Evolutionary conservation across 2,329 filamentous ascomycete genomes (phyloP).

Genomic region (Pseudonectria buxi): DNA sequence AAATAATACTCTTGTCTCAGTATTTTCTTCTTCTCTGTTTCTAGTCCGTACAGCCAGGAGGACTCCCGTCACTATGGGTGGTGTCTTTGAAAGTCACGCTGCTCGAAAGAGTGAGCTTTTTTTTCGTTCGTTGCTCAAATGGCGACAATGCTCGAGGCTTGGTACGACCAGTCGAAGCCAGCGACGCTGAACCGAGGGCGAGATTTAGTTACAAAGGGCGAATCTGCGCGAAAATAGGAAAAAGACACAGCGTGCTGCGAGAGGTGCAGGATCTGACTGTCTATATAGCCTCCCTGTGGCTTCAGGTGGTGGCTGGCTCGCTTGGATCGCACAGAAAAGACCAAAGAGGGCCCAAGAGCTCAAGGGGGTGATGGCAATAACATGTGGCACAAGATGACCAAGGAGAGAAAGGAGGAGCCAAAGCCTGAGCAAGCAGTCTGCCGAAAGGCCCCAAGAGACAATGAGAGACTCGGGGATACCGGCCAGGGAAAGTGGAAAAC

Average conservation of each 20-base stretch:
- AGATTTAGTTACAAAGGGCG: constrained; percentile 15
- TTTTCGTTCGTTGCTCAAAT: constrained; percentile 10
- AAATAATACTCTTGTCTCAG: constrained; percentile 14
- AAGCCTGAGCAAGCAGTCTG: constrained; percentile 16
- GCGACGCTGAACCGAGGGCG: constrained; percentile 12
- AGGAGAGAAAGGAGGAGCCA: constrained; percentile 11
- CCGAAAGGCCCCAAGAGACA: constrained; percentile 17
- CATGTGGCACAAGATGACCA: constrained; percentile 18
- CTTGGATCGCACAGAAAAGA: constrained; percentile 22
- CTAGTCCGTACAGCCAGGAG: no score
- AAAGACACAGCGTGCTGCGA: constrained; percentile 22
- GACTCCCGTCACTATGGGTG: constrained; percentile 1
- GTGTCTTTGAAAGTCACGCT: constrained; percentile 6
- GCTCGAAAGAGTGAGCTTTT: constrained; percentile 7
- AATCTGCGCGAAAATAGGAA: constrained; percentile 5
- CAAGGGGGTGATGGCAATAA: constrained; percentile 17
- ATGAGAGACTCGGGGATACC: constrained; percentile 22
- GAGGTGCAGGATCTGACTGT: constrained; percentile 29
- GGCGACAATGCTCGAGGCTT: constrained; percentile 12
- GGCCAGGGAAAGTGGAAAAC: constrained; percentile 16
- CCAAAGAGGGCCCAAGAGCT: constrained; percentile 14
- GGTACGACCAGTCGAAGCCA: constrained; percentile 17
- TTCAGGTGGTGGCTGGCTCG: constrained; percentile 19
- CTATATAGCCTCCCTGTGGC: constrained; percentile 32
- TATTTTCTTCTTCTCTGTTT: constrained; percentile 9